A percentile compares a stretch with the other conserved stretches of the same genome.
These are phyloP conservation scores for Fomes fomentarius DNA, from an alignment of 1,284 basidiomycete species.

Conservation along the genomic window DNA sequence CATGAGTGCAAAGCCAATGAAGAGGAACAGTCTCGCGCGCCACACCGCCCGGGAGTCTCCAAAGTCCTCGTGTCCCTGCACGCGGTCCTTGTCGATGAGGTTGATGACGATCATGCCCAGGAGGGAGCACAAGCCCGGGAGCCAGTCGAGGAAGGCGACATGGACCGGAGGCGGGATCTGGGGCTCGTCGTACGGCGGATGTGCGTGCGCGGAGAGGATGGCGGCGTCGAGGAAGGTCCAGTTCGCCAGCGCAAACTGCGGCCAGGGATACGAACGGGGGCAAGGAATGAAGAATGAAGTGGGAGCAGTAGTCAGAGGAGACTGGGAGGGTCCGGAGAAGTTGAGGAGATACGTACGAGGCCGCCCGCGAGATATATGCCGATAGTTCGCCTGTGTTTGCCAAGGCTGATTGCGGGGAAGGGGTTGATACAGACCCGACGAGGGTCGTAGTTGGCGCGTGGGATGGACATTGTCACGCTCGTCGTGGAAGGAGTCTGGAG, in stretches of 20 bases:
- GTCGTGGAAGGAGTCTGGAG: background rate
- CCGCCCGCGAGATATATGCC: constrained; percentile 93
- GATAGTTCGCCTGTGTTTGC: constrained; percentile 75
- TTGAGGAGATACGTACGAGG: constrained; percentile 63
- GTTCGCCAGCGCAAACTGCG: constrained; percentile 90
- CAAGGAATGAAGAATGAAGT: background rate
- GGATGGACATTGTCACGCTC: constrained; percentile 61
- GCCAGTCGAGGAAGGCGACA: constrained; percentile 93
- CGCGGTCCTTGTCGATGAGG: constrained; percentile 92
- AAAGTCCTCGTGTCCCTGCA: constrained; percentile 81
- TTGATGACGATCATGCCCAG: constrained; percentile 94
- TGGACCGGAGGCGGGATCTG: constrained; percentile 81
- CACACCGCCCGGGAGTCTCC: constrained; percentile 70
- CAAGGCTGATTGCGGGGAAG: constrained; percentile 64
- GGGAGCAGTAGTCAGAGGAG: background rate
- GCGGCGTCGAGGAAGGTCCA: constrained; percentile 97
- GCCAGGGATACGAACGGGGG: no score
- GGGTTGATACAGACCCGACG: constrained; percentile 82
- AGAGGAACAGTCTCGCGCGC: constrained; percentile 78
- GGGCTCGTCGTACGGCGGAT: constrained; percentile 69
- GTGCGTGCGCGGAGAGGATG: constrained; percentile 84
- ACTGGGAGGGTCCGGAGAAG: constrained; percentile 1
- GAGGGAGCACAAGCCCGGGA: constrained; percentile 93
- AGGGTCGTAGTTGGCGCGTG: constrained; percentile 84
- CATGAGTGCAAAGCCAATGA: constrained; percentile 93